These are phyloP conservation scores for Neodidymelliopsis sp. DNA, from an alignment of 2,329 filamentous ascomycete species.

Conservation along the genomic window DNA sequence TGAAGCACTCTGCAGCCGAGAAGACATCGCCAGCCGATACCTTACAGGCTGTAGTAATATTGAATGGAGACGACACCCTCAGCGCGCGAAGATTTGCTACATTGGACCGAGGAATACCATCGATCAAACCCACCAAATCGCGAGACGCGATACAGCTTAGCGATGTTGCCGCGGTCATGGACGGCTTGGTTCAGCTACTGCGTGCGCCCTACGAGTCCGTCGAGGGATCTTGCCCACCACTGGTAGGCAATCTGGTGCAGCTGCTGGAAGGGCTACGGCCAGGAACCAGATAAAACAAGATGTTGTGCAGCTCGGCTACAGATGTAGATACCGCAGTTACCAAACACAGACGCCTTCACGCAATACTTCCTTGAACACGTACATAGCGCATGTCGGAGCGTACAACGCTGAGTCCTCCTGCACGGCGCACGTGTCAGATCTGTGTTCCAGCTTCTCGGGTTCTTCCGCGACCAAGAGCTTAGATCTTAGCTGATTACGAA, in stretches of 20 bases:
- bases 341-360: background rate
- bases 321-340: slow-evolving; percentile 2
- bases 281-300: slow-evolving; percentile 50
- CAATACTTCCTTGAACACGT: too few relatives aligned
- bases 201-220: slow-evolving; percentile 56
- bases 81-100: slow-evolving; percentile 65
- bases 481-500: background rate
- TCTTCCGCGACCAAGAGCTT: background rate
- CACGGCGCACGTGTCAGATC: slow-evolving; percentile 2
- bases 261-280: slow-evolving; percentile 68
- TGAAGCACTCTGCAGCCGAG: slow-evolving; percentile 43
- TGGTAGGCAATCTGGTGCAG: slow-evolving; percentile 72
- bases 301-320: slow-evolving; percentile 4
- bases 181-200: slow-evolving; percentile 65
- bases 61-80: slow-evolving; percentile 64
- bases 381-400: background rate
- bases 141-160: slow-evolving; percentile 52
- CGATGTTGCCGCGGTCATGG: slow-evolving; percentile 67
- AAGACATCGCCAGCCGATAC: slow-evolving; percentile 41
- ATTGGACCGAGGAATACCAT: slow-evolving; percentile 63
- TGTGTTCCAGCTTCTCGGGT: slow-evolving; percentile 1
- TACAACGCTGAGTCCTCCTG: slow-evolving; percentile 1
- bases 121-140: slow-evolving; percentile 50
- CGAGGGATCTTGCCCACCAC: slow-evolving; percentile 56
- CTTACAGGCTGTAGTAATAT: slow-evolving; percentile 44